Base-by-base conservation (phyloP, 1,284 basidiomycete species). In the Rhodotorula sp. region DNA sequence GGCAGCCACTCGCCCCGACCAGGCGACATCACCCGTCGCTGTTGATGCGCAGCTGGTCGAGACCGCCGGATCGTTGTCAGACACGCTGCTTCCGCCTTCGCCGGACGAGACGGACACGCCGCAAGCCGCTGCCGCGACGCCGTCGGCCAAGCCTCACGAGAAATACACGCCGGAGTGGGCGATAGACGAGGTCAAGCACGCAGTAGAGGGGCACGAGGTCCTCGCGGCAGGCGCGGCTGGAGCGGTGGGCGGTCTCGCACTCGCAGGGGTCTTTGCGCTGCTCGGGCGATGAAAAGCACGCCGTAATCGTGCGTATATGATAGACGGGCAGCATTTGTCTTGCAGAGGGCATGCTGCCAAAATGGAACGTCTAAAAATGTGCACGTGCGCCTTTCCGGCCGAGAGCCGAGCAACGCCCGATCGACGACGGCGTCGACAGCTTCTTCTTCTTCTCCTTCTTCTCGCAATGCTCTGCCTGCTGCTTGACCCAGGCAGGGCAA, bases 141-240 rank as follows among this genome's bases (percentile, higher is more conserved):
- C 47, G 46, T 5, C 46, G 29, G 48, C 47, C 21, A 18, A 7
- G 1, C 16, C 43, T 2, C 29, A 26, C 15, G 51, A 46, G 21
- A 58, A 31, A 10, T 43, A 12, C 10, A 51, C 34, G 15, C 39
- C 26, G 5, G 47, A 26, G 4, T 60, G 43, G 2, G 29, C 29
- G 14, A 46, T 68, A 31, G 64, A 68, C 14, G 64, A 68, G 23
- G 67, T 67, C 14, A 54, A 48, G 12, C 64, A 59, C 15, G 64
- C 60, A 29, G 12, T 72, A 26, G 67, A 65, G 18, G 67, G 57
- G 1, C 56, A 66, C 49, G 67, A 68, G 39, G 43, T 62, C 48
- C 8, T 52, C 29, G 70, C 67, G 10, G 70, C 67, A 0, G 70
- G 67, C 2, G 57, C 64, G 21, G 67, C 70, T 3, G 70, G 70